Base-by-base conservation (phyloP, 208 protist species). In the Crithidia bombi region DNA sequence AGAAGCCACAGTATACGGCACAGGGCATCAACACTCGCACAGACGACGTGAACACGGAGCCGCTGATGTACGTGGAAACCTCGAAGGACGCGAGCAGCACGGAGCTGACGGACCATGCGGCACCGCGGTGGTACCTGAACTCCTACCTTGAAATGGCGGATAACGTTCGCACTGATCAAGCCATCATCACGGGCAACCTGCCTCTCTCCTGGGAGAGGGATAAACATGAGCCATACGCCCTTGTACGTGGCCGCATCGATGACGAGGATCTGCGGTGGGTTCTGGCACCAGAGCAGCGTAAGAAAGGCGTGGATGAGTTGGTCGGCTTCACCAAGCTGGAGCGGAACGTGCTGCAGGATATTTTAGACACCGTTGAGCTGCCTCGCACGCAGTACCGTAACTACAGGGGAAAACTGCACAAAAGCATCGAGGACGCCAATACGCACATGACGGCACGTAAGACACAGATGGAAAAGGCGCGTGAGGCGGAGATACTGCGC, bases 321-420 rank as follows among this genome's bases (percentile, higher is more conserved):
- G 28, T 91, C 12, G 52, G 72, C 10, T 63, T 82, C 75, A 94
- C 89, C 9, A 94, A 94, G 50, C 72, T 94, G 21, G 81, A 90
- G 21, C 76, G 79, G 19, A 57, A 85, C 51, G 83, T 89, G 38
- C 70, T 94, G 50, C 86, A 94, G 74, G 89, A 94, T 47, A 90
- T 94, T 49, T 44, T 94, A 17, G 89, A 94, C 68, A 94, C 89
- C 4, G 86, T 94, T 19, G 86, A 94, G 77, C 78, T 90, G 30
- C 89, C 89, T 1, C 85, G 89, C 17, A 79, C 66, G 56, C 89
- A 94, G 78, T 94, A 91, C 71, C 81, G 89, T 32, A 94, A 94
- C 69, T 94, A 94, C 73, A 94, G 92, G 77, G 89, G 89, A 3
- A 94, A 94, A 59, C 69, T 94, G 49, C 89, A 94, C 66, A 91